A percentile compares a stretch with the other conserved stretches of the same genome.
Conservation (phyloP, 164 flowering plant genomes). For the Magnolia changhungtana region DNA sequence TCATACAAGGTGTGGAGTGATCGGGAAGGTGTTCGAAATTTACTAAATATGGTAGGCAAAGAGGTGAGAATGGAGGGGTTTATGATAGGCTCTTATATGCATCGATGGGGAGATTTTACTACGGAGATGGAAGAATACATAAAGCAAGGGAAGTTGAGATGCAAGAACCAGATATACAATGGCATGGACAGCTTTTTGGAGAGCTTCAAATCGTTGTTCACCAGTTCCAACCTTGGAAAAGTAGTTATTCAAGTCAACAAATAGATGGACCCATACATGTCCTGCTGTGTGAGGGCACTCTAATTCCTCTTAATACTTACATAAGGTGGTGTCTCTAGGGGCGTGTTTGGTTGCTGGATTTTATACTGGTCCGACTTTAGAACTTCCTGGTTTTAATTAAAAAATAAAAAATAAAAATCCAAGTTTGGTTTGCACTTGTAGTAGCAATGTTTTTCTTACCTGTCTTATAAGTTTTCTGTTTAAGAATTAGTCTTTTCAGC, state of each 20-base stretch:
- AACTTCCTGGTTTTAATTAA: too few species aligned
- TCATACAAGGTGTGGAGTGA: constrained; percentile 34
- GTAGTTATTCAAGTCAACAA: constrained; percentile 29
- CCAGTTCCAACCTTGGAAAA: constrained; percentile 42
- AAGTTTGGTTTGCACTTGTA: too few species aligned
- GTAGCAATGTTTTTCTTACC: too few species aligned
- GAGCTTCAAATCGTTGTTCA: constrained; percentile 34
- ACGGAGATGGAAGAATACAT: constrained; percentile 31
- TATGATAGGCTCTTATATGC: constrained; percentile 30
- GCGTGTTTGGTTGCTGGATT: too few species aligned
- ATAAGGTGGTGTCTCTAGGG: too few species aligned
- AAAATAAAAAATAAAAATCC: too few species aligned
- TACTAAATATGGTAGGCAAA: constrained; percentile 45
- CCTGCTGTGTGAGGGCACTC: background rate
- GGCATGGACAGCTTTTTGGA: constrained; percentile 46
- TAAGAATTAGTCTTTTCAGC: too few species aligned
- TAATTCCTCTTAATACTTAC: too few species aligned
- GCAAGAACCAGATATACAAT: constrained; percentile 26
- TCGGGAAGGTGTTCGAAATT: constrained; percentile 43
- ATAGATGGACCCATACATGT: background rate
- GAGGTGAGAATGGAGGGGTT: constrained; percentile 48
- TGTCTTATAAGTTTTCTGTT: too few species aligned
- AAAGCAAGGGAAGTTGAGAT: constrained; percentile 33
- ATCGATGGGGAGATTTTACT: constrained; percentile 34
- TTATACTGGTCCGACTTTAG: too few species aligned